Evolutionary conservation across 106 monocot species (phyloP).

Genomic region (Dendrobium huoshanense): DNA sequence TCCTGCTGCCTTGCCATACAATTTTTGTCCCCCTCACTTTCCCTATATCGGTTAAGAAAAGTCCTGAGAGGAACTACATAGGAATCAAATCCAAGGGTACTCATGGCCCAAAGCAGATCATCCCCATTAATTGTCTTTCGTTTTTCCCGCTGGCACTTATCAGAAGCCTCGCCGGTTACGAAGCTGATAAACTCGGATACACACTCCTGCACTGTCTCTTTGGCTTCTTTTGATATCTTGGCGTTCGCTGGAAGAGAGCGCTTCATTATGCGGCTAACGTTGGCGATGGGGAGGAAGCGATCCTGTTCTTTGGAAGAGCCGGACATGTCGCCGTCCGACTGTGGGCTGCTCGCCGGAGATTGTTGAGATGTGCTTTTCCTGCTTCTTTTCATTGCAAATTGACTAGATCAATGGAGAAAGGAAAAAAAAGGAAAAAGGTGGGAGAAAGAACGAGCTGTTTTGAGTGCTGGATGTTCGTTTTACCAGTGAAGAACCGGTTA

Average conservation of each 20-base stretch:
- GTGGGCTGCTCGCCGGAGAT: constrained; percentile 10
- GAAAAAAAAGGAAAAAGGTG: not conserved
- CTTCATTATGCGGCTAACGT: constrained; percentile 48
- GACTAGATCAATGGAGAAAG: constrained; percentile 43
- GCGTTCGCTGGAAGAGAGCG: constrained; percentile 57
- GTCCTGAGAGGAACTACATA: constrained; percentile 34
- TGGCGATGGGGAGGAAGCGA: constrained; percentile 42
- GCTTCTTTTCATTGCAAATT: constrained; percentile 13
- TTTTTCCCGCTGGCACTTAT: constrained; percentile 74
- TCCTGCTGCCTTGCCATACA: not conserved
- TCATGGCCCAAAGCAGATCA: constrained; percentile 70
- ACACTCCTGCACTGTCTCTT: constrained; percentile 73
- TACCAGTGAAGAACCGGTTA: too few relatives aligned
- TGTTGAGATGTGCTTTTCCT: not conserved
- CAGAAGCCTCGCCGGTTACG: constrained; percentile 70
- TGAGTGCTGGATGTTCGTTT: not conserved
- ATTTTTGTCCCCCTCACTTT: constrained; percentile 31
- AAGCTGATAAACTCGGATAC: constrained; percentile 80
- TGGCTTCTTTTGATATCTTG: constrained; percentile 70
- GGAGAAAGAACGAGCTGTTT: not conserved
- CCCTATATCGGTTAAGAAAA: constrained; percentile 30
- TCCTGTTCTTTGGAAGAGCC: constrained; percentile 24
- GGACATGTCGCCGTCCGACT: constrained; percentile 7
- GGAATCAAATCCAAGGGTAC: constrained; percentile 37
- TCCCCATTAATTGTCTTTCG: constrained; percentile 68